These are phyloP conservation scores for Ustilago lituana DNA, from an alignment of 1,284 basidiomycete species.

Conservation along the genomic window DNA sequence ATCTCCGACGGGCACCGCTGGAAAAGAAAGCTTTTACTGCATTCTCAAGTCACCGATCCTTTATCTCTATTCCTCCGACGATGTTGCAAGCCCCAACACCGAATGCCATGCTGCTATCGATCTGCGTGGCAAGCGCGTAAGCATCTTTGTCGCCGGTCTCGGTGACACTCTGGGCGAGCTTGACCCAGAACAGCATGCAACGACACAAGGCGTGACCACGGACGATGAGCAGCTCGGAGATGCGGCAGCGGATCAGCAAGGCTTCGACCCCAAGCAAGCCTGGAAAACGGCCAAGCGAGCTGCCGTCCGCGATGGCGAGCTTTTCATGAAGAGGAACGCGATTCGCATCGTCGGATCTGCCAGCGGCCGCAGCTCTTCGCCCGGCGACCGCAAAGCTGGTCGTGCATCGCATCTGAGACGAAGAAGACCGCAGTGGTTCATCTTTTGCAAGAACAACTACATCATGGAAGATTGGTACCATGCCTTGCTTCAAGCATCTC, in stretches of 20 bases:
- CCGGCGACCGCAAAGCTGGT: constrained; percentile 12
- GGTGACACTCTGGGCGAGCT: constrained; percentile 62
- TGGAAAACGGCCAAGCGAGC: constrained; percentile 47
- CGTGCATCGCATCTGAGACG: constrained; percentile 8
- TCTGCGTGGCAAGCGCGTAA: constrained; percentile 61
- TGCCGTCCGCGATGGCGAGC: constrained; percentile 57
- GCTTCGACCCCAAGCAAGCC: constrained; percentile 14
- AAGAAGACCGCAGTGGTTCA: constrained; percentile 59
- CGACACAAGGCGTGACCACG: constrained; percentile 4
- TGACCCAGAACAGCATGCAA: constrained; percentile 16
- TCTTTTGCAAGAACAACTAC: constrained; percentile 62
- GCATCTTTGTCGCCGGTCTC: constrained; percentile 54
- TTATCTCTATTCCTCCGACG: constrained; percentile 63
- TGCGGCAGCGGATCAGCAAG: constrained; percentile 10
- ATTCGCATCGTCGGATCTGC: constrained; percentile 56
- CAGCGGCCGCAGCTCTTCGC: constrained; percentile 8
- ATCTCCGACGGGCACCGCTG: constrained; percentile 31
- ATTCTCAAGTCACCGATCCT: constrained; percentile 64
- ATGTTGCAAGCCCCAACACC: constrained; percentile 48
- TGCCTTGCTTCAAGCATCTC: constrained; percentile 79
- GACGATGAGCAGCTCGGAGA: constrained; percentile 23
- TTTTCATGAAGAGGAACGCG: constrained; percentile 64
- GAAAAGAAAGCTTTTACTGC: constrained; percentile 54
- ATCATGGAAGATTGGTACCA: constrained; percentile 88
- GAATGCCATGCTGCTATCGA: constrained; percentile 65